Conservation (phyloP, 495 filamentous ascomycete species). For the Glonium stellatum region DNA sequence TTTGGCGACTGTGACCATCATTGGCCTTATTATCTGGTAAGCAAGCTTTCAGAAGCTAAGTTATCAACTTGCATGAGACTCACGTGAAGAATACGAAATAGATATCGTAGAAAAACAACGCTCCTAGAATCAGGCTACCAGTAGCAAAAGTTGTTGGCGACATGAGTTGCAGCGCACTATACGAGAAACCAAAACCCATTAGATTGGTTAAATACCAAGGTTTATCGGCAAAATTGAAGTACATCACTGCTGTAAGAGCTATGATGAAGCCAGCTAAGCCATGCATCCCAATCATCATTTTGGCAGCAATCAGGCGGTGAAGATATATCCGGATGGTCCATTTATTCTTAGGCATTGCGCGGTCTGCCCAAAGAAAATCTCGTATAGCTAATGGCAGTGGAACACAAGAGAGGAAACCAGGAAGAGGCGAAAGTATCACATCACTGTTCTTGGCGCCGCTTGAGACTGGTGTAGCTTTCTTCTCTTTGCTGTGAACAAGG, state of each 20-base stretch:
- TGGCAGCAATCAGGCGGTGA: constrained; percentile 40
- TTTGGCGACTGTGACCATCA: constrained; percentile 94
- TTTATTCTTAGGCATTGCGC: constrained; percentile 43
- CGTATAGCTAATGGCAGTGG: constrained; percentile 35
- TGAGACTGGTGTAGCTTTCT: constrained; percentile 20
- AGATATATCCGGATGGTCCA: constrained; percentile 44
- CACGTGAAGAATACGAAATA: constrained; percentile 94
- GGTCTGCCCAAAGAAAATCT: constrained; percentile 43
- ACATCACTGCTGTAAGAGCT: constrained; percentile 51
- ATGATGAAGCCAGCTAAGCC: constrained; percentile 55
- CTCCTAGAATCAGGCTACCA: constrained; percentile 66
- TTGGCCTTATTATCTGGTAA: constrained; percentile 41
- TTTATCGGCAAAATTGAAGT: constrained; percentile 66
- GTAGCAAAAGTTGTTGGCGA: constrained; percentile 86
- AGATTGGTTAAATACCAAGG: constrained; percentile 81
- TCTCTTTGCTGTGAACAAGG: constrained; percentile 28
- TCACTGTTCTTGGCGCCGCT: constrained; percentile 12
- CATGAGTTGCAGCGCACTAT: constrained; percentile 71
- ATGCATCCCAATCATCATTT: constrained; percentile 44
- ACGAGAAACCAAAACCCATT: constrained; percentile 79
- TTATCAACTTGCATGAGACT: constrained; percentile 22
- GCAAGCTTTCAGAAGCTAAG: background rate
- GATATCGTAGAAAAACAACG: constrained; percentile 90
- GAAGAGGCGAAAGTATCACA: constrained; percentile 42
- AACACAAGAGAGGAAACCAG: constrained; percentile 42